A percentile compares a stretch with the other conserved stretches of the same genome.
Conservation (phyloP, 1,284 basidiomycete species). For the Takashimella tepidaria region DNA sequence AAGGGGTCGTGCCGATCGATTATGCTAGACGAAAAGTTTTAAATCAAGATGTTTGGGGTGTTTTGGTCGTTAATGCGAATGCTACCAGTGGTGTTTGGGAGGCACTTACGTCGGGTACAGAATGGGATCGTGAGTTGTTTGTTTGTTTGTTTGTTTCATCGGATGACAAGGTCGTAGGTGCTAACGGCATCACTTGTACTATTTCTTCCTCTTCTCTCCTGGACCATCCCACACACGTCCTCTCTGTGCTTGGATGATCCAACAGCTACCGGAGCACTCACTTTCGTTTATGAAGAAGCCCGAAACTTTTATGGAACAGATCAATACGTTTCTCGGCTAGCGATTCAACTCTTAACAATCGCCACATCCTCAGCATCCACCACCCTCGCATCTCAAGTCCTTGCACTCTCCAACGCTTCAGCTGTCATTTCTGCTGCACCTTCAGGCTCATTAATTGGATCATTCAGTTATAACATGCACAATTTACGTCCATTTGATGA, state of each 20-base stretch:
- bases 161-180: no score
- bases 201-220: no score
- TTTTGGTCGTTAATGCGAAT: constrained; percentile 37
- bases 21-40: constrained; percentile 29
- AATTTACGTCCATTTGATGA: constrained; percentile 39
- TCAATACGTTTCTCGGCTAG: constrained; percentile 33
- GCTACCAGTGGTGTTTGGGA: constrained; percentile 33
- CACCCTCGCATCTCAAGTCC: constrained; percentile 19
- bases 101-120: constrained; percentile 24
- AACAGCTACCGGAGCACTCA: background rate
- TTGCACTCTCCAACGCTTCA: constrained; percentile 20
- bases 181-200: no score
- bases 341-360: constrained; percentile 17
- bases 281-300: constrained; percentile 33
- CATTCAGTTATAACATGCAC: constrained; percentile 31
- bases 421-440: constrained; percentile 18
- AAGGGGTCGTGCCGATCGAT: constrained; percentile 21
- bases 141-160: no score
- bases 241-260: background rate
- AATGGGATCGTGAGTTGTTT: constrained; percentile 36
- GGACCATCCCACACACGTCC: background rate
- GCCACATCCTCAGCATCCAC: constrained; percentile 20
- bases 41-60: constrained; percentile 38
- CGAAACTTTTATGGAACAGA: constrained; percentile 38
- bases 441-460: constrained; percentile 13